Base-by-base conservation (phyloP, 352 stramenopile species). In the Globisporangium nodosum region DNA sequence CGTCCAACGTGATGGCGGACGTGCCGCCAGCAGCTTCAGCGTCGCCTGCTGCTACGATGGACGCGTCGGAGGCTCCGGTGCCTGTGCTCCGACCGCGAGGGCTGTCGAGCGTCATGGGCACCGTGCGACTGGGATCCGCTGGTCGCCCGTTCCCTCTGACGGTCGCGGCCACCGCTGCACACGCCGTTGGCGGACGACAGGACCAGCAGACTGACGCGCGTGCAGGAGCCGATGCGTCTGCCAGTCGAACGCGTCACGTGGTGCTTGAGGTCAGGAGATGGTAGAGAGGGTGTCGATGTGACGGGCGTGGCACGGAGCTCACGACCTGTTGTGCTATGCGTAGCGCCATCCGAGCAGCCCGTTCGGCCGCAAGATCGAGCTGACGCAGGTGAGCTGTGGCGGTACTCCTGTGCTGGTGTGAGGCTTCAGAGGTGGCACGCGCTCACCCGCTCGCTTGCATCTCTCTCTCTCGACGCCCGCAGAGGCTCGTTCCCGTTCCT, bases 81-180 rank as follows among this genome's bases (percentile, higher is more conserved):
- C 11, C 13, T 5, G 55, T 63, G n/a, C 24, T 90, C 47, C 59
- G 55, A 5, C 69, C 69, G 5, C 61, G 74, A 7, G 56, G 70
- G 5, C 54, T 81, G 52, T 66, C 70, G 42, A 52, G 64, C 4
- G 55, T 69, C 37, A 87, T 88, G 74, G 80, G 76, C 0, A 70
- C 52, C 21, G 53, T 90, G 39, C 77, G 74, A 2, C 57, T 90
- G 5, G 80, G 80, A 9, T 61, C 73, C 5, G 83, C 80, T 2
- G 74, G 76, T 1, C 66, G 72, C 8, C 64, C 76, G 30, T 73
- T 83, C 0, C 61, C 68, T 37, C 67, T 71, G 24, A 5, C 21
- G 11, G 4, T 47, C 2, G 30, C 47, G 8, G 12, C 16, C 3
- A 9, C 49, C 15, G 6, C 16, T 11, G 18, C 48, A 13, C 13